Evolutionary conservation across 73 alveolate genomes (phyloP).

Genomic region (Symbiodinium natans): DNA sequence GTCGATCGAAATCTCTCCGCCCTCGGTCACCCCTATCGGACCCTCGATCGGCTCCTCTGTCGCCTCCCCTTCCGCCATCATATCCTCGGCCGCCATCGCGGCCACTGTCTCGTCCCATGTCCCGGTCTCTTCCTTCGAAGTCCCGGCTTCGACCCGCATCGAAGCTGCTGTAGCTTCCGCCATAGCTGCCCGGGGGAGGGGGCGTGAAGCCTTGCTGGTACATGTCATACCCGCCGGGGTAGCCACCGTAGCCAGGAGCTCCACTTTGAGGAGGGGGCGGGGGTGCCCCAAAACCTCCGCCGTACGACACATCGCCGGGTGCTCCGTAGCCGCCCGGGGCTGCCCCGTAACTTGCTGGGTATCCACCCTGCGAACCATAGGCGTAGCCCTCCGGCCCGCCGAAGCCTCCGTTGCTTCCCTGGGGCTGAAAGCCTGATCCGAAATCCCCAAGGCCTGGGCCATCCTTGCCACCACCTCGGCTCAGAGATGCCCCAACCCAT

Average conservation of each 20-base stretch:
- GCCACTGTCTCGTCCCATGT: background rate
- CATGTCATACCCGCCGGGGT: slow-evolving; percentile 22
- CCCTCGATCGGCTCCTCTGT: background rate
- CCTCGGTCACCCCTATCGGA: slow-evolving; percentile 22
- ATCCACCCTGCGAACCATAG: slow-evolving; percentile 8
- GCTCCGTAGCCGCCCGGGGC: background rate
- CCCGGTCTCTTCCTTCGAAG: slow-evolving; percentile 1
- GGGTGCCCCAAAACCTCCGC: slow-evolving; percentile 15
- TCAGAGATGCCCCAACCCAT: too few species aligned
- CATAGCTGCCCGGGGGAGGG: background rate
- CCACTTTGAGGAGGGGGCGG: slow-evolving; percentile 36
- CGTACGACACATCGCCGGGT: background rate
- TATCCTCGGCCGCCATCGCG: background rate
- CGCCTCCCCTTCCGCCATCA: background rate
- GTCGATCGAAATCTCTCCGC: slow-evolving; percentile 29
- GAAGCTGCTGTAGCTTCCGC: background rate
- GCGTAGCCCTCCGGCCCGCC: slow-evolving; percentile 16
- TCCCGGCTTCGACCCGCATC: background rate
- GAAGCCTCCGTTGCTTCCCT: background rate
- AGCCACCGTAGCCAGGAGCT: slow-evolving; percentile 31
- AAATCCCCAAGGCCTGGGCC: background rate
- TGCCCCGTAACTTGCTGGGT: background rate
- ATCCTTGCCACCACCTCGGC: background rate
- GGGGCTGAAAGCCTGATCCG: background rate
- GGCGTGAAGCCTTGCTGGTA: background rate